Percentiles rank a stretch among this genome's conserved stretches.
Conservation (phyloP, 2,329 filamentous ascomycete species). For the Cytospora mali region DNA sequence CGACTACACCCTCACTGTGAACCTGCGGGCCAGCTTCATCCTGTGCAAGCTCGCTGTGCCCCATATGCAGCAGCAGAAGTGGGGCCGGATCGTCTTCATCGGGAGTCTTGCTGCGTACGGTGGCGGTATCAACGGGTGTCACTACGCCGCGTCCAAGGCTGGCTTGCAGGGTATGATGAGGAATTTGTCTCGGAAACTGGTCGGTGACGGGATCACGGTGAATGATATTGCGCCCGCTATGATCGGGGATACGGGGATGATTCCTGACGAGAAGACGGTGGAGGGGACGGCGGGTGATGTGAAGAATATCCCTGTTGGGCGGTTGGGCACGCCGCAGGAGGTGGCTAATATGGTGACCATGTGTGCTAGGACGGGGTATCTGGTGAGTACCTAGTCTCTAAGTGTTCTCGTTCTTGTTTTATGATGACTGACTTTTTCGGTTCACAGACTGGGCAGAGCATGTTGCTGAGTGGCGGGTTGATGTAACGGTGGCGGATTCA, state of each 20-base stretch:
- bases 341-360: slow-evolving; percentile 63
- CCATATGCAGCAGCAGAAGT: slow-evolving; percentile 60
- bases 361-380: slow-evolving; percentile 62
- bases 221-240: slow-evolving; percentile 71
- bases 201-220: slow-evolving; percentile 63
- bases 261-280: slow-evolving; percentile 55
- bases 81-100: slow-evolving; percentile 67
- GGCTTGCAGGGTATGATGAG: slow-evolving; percentile 67
- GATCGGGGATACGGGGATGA: slow-evolving; percentile 67
- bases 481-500: slow-evolving; percentile 38
- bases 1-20: slow-evolving; percentile 64
- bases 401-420: background rate
- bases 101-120: slow-evolving; percentile 65
- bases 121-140: slow-evolving; percentile 65
- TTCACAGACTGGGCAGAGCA: slow-evolving; percentile 52
- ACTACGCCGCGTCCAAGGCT: slow-evolving; percentile 63
- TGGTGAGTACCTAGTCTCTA: slow-evolving; percentile 35
- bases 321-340: slow-evolving; percentile 60
- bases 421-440: background rate
- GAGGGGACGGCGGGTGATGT: slow-evolving; percentile 60
- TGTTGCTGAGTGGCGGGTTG: slow-evolving; percentile 55
- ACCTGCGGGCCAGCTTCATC: slow-evolving; percentile 64
- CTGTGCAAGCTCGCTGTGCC: slow-evolving; percentile 62
- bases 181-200: slow-evolving; percentile 62
- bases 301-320: slow-evolving; percentile 60